Evolutionary conservation across 371 early-diverging fungal species (phyloP), one percentile per base, ranked within the genome.

Genomic region (Modicella reniformis): DNA sequence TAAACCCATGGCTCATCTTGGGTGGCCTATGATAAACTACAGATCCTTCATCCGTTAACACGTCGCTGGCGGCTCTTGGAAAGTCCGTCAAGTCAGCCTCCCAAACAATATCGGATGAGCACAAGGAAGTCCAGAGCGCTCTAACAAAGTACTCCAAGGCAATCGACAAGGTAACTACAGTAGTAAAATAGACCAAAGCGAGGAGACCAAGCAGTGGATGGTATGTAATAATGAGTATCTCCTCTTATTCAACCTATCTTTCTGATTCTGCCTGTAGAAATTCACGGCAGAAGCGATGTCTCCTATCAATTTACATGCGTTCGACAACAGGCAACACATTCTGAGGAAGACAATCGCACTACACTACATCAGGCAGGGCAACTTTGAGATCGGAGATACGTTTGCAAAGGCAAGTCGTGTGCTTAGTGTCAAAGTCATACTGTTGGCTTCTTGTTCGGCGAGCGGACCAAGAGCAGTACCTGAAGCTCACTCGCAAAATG

Each of bases 341-440:
- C 67, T 96, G 37, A 74, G 84, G 47, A 83, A 82, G 28, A 83
- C 92, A 10, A 74, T 96, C 23, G 88, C 89, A 6, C 62, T 84
- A 64, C 96, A 96, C 63, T 93, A 96, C 71, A 86, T 96, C 34
- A 86, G 96, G n/a, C 90, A 95, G 76, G 97, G 97, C 21, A 86
- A 92, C 47, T 96, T 94, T 74, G 90, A 87, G 21, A 71, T 93
- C 21, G 93, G 88, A 25, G 86, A 90, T 29, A 72, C 83, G 12
- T 91, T 92, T 65, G 81, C 62, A 72, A 85, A 74, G 84, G 88
- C 62, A 83, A 67, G 53, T 57, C 74, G 7, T n/a, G 49, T 49
- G 15, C 40, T 40, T 23, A 49, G 7, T 19, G 12, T 12, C 21
- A 6, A 49, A 21, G 49, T 21, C 21, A 23, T 49, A 25, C 9